A percentile compares a stretch with the other conserved stretches of the same genome.
Evolutionary conservation across 208 protist species (phyloP).

Genomic region (Leptomonas pyrrhocoris): DNA sequence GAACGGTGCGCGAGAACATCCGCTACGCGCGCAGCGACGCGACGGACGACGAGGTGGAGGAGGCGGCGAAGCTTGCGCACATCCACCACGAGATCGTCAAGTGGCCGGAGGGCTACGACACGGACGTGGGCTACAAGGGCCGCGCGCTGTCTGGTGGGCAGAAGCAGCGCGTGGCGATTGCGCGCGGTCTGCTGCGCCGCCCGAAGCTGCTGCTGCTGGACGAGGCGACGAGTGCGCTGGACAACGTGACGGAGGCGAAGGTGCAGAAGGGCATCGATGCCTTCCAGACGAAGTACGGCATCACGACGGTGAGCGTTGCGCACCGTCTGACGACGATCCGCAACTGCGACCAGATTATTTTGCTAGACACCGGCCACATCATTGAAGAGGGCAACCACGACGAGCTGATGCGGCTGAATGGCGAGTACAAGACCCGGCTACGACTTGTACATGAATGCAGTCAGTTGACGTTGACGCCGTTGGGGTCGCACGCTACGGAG

Average conservation of each 20-base stretch:
- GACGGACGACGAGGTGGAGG: slow-evolving; percentile 67
- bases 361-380: slow-evolving; percentile 70
- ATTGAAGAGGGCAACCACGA: slow-evolving; percentile 80
- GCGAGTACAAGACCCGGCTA: slow-evolving; percentile 74
- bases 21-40: slow-evolving; percentile 63
- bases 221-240: slow-evolving; percentile 83
- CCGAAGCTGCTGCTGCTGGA: slow-evolving; percentile 77
- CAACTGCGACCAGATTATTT: slow-evolving; percentile 69
- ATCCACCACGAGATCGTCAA: slow-evolving; percentile 60
- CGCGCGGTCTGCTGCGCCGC: slow-evolving; percentile 65
- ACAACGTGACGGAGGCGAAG: slow-evolving; percentile 75
- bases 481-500: too few species aligned
- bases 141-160: slow-evolving; percentile 64
- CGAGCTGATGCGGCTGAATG: slow-evolving; percentile 68
- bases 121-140: slow-evolving; percentile 68
- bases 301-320: slow-evolving; percentile 80
- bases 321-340: slow-evolving; percentile 85
- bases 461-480: too few species aligned
- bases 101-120: slow-evolving; percentile 63
- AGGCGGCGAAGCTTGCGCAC: slow-evolving; percentile 46
- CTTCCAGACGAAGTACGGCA: slow-evolving; percentile 38
- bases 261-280: slow-evolving; percentile 69
- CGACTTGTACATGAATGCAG: slow-evolving; percentile 76
- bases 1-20: slow-evolving; percentile 93
- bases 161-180: slow-evolving; percentile 76